phyloP scores from a whole-genome alignment of 140 eudicot genomes.

The Ambrosia hybrid region DNA sequence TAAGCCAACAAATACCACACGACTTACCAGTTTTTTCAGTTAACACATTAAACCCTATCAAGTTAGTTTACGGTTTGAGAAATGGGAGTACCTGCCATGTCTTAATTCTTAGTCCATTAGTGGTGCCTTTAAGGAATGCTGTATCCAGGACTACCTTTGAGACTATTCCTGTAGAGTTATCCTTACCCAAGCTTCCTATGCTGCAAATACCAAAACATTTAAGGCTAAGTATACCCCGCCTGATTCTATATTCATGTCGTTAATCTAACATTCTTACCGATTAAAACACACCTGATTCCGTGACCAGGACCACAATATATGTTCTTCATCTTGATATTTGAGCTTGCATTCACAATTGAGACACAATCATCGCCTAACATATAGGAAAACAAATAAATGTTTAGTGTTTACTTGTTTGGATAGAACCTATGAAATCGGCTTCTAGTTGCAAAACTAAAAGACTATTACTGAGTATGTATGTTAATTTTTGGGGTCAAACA shows the following conservation, averaged over 20 bases:
- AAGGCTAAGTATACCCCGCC: neutral
- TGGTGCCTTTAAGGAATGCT: conserved; percentile 69
- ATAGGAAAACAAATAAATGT: neutral
- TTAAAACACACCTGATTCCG: conserved; percentile 72
- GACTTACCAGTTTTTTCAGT: too few species aligned
- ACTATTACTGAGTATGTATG: neutral
- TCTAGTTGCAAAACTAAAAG: neutral
- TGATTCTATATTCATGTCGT: neutral
- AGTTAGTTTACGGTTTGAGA: neutral
- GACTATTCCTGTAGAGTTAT: conserved; percentile 76
- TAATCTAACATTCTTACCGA: conserved; percentile 3
- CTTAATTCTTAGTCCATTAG: conserved; percentile 90
- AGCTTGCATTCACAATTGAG: conserved; percentile 74
- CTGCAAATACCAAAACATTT: conserved; percentile 40
- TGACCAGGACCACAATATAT: conserved; percentile 94
- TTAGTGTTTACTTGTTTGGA: conserved; percentile 11
- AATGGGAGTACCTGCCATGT: conserved; percentile 78
- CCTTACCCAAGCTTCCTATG: conserved; percentile 96
- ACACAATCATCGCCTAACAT: conserved; percentile 84
- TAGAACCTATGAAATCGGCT: neutral
- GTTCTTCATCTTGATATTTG: conserved; percentile 84
- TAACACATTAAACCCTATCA: neutral
- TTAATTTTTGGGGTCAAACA: conserved; percentile 20
- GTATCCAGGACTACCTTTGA: conserved; percentile 60
- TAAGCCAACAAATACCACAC: too few species aligned